Conservation (phyloP, 352 stramenopile genomes). For the Pythium sp. region DNA sequence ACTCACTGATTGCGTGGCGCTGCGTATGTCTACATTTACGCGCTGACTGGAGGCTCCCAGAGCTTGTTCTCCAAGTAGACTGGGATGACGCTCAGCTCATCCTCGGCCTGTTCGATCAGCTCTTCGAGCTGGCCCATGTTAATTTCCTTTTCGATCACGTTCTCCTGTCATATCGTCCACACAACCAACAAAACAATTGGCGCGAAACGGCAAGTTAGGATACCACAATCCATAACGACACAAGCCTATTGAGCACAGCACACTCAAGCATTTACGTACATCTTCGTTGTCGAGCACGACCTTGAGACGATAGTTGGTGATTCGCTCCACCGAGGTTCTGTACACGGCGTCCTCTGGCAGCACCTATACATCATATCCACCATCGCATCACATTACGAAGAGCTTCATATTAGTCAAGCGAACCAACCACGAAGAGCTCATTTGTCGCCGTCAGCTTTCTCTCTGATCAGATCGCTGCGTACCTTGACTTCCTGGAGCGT, state of each 20-base stretch:
- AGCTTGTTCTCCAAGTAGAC: conserved; percentile 87
- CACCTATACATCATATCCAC: conserved; percentile 24
- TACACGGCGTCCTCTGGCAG: conserved; percentile 70
- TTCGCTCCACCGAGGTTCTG: conserved; percentile 75
- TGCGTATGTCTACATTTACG: conserved; percentile 20
- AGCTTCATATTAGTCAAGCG: background rate
- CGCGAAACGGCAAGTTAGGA: background rate
- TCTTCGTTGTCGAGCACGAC: conserved; percentile 71
- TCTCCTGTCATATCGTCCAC: conserved; percentile 37
- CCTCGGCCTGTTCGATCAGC: conserved; percentile 85
- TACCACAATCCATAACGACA: background rate
- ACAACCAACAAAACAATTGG: background rate
- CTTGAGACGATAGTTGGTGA: conserved; percentile 84
- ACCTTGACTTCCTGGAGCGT: conserved; percentile 83
- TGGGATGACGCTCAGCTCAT: conserved; percentile 83
- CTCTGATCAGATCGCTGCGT: conserved; percentile 7
- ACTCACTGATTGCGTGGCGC: background rate
- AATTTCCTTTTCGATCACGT: conserved; percentile 80
- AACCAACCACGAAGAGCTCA: conserved; percentile 3
- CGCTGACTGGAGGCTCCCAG: conserved; percentile 73
- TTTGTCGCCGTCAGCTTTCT: background rate
- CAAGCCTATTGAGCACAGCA: background rate
- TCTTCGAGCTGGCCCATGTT: conserved; percentile 88
- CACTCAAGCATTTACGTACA: conserved; percentile 28
- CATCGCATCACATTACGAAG: conserved; percentile 5